Evolutionary conservation across 192 early-diverging fungal genomes (phyloP), one percentile per base, ranked within the genome.

Genomic region (Phlyctochytrium planicorne): DNA sequence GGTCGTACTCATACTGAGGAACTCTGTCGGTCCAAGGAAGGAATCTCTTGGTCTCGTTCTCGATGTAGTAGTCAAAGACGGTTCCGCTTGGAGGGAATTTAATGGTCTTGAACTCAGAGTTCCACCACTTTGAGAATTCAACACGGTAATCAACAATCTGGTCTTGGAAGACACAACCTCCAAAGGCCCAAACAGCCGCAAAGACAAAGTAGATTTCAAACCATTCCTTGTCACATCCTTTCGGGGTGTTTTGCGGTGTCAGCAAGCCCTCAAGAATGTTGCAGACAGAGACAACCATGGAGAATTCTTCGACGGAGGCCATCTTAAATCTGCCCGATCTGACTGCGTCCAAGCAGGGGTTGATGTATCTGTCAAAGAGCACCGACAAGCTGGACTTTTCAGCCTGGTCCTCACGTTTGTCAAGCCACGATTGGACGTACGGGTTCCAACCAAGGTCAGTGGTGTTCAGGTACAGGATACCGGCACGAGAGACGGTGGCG

Each of bases 171-270:
- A 88, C 76, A 59, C 80, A 80, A 14, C 86, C 86, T 20, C 86
- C 86, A 63, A 88, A 88, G 1, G 86, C 84, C 86, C 86, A 88
- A 0, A 88, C 85, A 14, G 85, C 85, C 0, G 87, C 81, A 77
- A 88, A 88, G 29, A 76, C 79, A 72, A 88, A 88, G 77, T 88
- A 88, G 6, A 88, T 80, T 65, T 88, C 87, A 73, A 85, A 88
- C 81, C 81, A 85, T 56, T 88, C 87, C 64, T 88, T 88, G 70
- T 88, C 87, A 69, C 85, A 88, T 12, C 87, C 87, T 56, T 88
- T 88, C 6, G 85, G 83, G 1, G 85, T 85, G 59, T 86, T 88
- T 25, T 73, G 63, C 6, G 84, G 83, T 25, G 83, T 87, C 37
- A 88, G 68, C 0, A 88, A 72, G 4, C 83, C 85, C 69, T 87